Evolutionary conservation across 805 yeast species (phyloP), one percentile per base, ranked within the genome.

Genomic region (Jamesozyma lodderae): DNA sequence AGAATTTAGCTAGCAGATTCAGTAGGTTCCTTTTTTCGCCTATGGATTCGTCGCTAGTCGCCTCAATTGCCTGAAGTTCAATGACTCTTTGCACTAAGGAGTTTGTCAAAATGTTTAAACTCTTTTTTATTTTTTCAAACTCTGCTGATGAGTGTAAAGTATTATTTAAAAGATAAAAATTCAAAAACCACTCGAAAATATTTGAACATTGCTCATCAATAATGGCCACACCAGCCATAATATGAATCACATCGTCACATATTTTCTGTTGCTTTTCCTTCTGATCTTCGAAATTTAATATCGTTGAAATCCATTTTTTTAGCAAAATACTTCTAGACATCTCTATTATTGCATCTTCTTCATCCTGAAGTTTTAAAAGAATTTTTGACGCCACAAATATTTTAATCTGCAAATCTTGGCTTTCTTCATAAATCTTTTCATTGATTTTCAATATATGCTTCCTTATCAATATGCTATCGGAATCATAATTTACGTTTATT

Each of bases 401-500:
- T 42, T 67, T 69, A 32, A 66, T 51, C 1, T 49, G 35, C 1
- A 37, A 36, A 19, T 64, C 61, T 0, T 48, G 36, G 0, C 71
- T 57, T 7, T 51, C 49, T 4, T 52, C 46, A 48, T 73, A 79
- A 48, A 83, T 66, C 6, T 55, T 62, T 24, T 60, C 66, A 22
- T 75, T 66, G 8, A 82, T 53, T 41, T 66, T 70, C 4, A 82
- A 51, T 0, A 81, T 79, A 39, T 79, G 70, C 46, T 70, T 78
- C 36, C 90, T 66, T 6, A 86, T 85, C 30, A 70, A 68, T 13
- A 76, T 49, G 40, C 90, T 81, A 6, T 69, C 70, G 48, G 85
- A 92, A 38, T 59, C 63, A 24, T 63, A 65, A 41, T 59, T 51
- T 7, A 51, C 35, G 53, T 46, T 77, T 53, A 81, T 59, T 14